These are phyloP conservation scores for Podaxis carcinomalis DNA, from an alignment of 768 basidiomycete species.

Conservation along the genomic window DNA sequence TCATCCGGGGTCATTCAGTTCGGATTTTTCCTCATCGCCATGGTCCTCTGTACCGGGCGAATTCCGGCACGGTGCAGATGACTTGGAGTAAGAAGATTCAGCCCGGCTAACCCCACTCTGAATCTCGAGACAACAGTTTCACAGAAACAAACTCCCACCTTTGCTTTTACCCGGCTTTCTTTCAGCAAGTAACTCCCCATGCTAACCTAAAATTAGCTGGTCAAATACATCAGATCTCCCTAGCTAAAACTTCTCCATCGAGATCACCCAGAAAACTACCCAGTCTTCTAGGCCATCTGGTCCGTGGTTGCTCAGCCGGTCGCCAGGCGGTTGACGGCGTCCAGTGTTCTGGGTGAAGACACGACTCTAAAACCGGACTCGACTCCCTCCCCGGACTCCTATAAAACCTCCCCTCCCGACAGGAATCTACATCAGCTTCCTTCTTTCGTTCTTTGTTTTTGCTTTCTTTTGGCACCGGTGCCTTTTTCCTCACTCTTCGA, in stretches of 20 bases:
- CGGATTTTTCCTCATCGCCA: not conserved
- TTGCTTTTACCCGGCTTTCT: not conserved
- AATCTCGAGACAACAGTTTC: not conserved
- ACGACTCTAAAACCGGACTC: not conserved
- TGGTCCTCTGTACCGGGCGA: not conserved
- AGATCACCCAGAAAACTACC: not conserved
- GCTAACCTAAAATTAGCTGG: not conserved
- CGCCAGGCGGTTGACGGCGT: not conserved
- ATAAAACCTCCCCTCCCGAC: not conserved
- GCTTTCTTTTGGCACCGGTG: conserved; percentile 10
- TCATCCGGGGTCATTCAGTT: not conserved
- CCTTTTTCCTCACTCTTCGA: conserved; percentile 1
- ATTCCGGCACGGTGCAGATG: not conserved
- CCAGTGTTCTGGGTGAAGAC: not conserved
- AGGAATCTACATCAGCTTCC: not conserved
- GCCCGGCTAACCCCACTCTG: not conserved
- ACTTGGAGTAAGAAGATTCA: not conserved
- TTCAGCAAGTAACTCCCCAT: not conserved
- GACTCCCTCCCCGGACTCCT: not conserved
- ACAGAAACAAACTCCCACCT: not conserved
- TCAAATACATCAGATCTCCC: not conserved
- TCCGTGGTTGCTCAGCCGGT: not conserved
- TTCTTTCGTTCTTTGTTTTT: conserved; percentile 8
- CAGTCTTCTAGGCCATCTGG: not conserved
- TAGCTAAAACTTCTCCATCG: not conserved